phyloP scores from a whole-genome alignment of 1,139 yeast genomes.

The Sugiyamaella pinicola region DNA sequence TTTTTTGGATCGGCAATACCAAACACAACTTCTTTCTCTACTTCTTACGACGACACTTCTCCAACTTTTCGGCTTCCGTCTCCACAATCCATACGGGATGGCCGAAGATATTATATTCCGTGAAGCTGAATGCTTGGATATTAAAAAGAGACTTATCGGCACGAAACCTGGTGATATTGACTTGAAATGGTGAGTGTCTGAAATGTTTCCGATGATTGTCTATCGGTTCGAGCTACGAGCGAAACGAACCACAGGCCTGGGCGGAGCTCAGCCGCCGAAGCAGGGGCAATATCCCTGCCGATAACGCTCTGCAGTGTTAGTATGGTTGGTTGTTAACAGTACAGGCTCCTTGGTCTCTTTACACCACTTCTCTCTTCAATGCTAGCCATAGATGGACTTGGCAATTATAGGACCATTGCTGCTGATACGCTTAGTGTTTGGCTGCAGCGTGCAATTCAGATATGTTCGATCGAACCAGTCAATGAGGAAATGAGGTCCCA shows the following conservation, averaged over 20 bases:
- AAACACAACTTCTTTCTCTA: not conserved
- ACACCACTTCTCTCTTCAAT: slow-evolving; percentile 30
- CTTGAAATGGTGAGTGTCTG: slow-evolving; percentile 29
- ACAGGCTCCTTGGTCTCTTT: slow-evolving; percentile 26
- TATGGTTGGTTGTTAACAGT: slow-evolving; percentile 4
- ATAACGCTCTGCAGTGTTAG: too few species aligned
- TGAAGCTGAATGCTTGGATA: slow-evolving; percentile 18
- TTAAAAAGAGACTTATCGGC: slow-evolving; percentile 26
- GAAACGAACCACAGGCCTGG: too few species aligned
- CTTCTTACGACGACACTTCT: not conserved
- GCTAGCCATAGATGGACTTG: slow-evolving; percentile 38
- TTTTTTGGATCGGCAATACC: slow-evolving; percentile 6
- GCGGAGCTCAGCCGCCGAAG: too few species aligned
- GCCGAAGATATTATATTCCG: not conserved
- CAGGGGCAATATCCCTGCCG: too few species aligned
- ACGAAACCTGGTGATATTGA: slow-evolving; percentile 28
- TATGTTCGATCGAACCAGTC: slow-evolving; percentile 23
- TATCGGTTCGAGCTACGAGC: too few species aligned
- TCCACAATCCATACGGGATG: not conserved
- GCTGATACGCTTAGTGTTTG: slow-evolving; percentile 68
- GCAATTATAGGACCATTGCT: slow-evolving; percentile 46
- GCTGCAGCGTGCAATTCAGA: slow-evolving; percentile 56
- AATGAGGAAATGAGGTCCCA: not conserved
- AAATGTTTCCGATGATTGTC: too few species aligned
- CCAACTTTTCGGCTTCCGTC: not conserved